Evolutionary conservation across 305 asterid species (phyloP), one percentile per base, ranked within the genome.

Genomic region (Fraxinus dipetala): DNA sequence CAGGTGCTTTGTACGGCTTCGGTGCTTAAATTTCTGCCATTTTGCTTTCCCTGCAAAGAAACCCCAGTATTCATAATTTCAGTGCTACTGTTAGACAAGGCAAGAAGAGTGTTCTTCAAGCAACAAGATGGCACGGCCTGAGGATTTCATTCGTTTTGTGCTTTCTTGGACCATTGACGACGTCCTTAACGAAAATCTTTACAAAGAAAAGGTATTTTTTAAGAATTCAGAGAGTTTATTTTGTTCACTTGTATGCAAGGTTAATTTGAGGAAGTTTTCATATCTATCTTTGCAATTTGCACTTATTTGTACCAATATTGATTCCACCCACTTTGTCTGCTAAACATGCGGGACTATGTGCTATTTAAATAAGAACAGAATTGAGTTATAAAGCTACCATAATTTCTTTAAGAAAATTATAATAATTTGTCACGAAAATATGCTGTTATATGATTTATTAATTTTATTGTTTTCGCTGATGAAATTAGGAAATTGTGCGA

Each of bases 151-250:
- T 26, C 89, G 90, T 38, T 28, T 83, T 81, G 76, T 91, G n/a
- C 77, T 90, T 13, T 89, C 93, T 1, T 87, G 93, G 97, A 83
- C 95, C 51, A 77, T 88, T 1, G 18, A 79, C n/a, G 86, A 92
- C 3, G 87, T 92, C 13, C 48, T 80, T 26, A 81, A 91, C 5
- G 82, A 86, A 11, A 70, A 86, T 81, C 86, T 88, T 10, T 90
- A 87, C 81, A 86, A 56, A 79, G 0, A 83, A 14, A 84, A 89
- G 97, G 97, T 88, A 5, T 3, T 59, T 6, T 18, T 6, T 59
- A 59, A 59, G 69, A n/a, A 18, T 59, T 59, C 30, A 22, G 13
- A 6, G 70, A 18, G 31, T 22, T 61, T 20, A 6, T 61, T 61
- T 20, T 61, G 70, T 51, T 45, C 56, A 11, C 18, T 45, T 38